These are phyloP conservation scores for Paramecium tetraurelia DNA, from an alignment of 73 alveolate genomes.

Conservation along the genomic window DNA sequence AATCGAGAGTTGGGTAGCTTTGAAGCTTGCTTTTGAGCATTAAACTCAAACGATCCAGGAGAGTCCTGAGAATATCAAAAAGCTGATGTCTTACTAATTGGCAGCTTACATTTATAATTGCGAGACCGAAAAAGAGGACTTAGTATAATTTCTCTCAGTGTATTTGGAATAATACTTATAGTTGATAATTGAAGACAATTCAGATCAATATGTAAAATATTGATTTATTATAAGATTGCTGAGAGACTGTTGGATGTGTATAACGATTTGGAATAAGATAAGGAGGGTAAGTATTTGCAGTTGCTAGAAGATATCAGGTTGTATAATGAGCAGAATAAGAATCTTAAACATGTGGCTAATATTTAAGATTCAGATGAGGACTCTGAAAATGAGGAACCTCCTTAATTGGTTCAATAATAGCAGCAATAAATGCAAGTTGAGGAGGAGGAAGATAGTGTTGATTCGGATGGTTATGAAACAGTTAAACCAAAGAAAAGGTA, in stretches of 20 bases:
- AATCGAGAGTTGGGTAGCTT: neutral
- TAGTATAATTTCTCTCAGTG: neutral
- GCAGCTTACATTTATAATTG: conserved; percentile 36
- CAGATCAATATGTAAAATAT: neutral
- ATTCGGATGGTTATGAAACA: neutral
- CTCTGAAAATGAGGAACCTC: conserved; percentile 18
- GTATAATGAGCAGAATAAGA: neutral
- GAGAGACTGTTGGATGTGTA: neutral
- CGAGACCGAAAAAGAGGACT: neutral
- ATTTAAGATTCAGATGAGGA: neutral
- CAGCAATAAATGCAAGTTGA: neutral
- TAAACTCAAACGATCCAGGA: neutral
- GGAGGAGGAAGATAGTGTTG: conserved; percentile 25
- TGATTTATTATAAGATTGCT: neutral
- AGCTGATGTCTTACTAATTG: neutral
- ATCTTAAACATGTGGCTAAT: conserved; percentile 29
- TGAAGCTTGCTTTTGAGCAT: neutral
- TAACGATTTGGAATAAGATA: neutral
- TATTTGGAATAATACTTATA: conserved; percentile 3
- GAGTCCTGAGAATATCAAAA: neutral
- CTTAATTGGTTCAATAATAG: neutral
- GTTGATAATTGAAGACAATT: neutral
- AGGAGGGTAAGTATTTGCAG: neutral
- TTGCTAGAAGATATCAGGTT: neutral
- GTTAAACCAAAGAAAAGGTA: neutral